Base-by-base conservation (phyloP, 116 monocot species). In the Thalassia testudinum region DNA sequence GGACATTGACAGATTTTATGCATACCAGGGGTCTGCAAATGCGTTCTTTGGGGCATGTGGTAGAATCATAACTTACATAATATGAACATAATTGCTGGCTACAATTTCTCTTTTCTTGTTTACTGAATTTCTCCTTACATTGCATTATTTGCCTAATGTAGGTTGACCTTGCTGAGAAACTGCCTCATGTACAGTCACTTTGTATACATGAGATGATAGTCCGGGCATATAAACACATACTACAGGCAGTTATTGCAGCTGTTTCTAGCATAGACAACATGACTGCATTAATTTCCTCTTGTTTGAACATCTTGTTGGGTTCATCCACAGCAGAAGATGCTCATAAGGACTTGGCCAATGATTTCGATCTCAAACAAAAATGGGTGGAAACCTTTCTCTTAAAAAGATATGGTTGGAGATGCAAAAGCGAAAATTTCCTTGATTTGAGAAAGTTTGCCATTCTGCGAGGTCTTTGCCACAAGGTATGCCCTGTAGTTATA, bases 1-100 rank as follows among this genome's bases (percentile, higher is more conserved):
- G 87, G 73, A 92, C 92, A 62, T 47, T 92, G 47, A 92, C 92
- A 19, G 92, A 92, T 75, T 92, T 92, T 59, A 92, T 92, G 92
- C 92, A 92, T 63, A 86, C 92, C 21, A 76, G 92, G 50, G 92
- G 92, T 37, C 67, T 92, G 61, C 86, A 80, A 57, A 92, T 92
- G 92, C 72, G 66, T 59, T 92, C 92, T 48, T 58, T 92, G 53
- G 92, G 92, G 42, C 75, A 63, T 50, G 80, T 92, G 67, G 92
- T 92, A 83, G 52, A 37, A 13, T 54, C 16, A 19, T 19, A 26
- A 7, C 38, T 40, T 62, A 26, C 24, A 34, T 5, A 45, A 45
- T 5, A n/a, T 45, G 1, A 45, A 12, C 16, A 21, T 24, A 7
- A 25, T 45, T 45, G 15, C 45, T 16, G 15, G 10, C 45, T 45